Evolutionary conservation across 2,329 filamentous ascomycete species (phyloP).

Genomic region (Hawksworthiomyces lignivorus): DNA sequence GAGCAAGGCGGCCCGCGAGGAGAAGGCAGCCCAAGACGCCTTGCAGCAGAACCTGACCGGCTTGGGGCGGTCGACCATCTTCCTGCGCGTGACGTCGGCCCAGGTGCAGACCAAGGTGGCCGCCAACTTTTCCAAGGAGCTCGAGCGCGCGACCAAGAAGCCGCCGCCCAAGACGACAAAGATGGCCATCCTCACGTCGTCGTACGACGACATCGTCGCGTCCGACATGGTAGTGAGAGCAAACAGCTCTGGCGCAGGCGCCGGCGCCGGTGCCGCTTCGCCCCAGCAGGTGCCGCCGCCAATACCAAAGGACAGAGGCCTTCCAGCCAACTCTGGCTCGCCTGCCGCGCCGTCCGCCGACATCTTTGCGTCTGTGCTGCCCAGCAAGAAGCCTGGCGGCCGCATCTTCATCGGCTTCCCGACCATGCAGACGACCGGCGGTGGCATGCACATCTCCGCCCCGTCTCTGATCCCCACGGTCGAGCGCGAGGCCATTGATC

Average conservation of each 20-base stretch:
- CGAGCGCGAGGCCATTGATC: conserved; percentile 90
- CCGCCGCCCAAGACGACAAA: conserved; percentile 83
- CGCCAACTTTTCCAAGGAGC: conserved; percentile 67
- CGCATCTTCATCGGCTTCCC: conserved; percentile 97
- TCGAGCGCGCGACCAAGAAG: conserved; percentile 95
- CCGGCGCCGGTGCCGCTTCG: too few relatives aligned
- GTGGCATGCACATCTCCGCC: conserved; percentile 88
- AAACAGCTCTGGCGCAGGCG: too few relatives aligned
- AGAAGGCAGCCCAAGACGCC: conserved; percentile 53
- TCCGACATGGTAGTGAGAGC: too few relatives aligned
- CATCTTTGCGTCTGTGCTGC: conserved; percentile 84
- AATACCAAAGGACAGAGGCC: conserved; percentile 29
- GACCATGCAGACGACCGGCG: conserved; percentile 91
- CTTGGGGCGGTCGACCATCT: conserved; percentile 69
- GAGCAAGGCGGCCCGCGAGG: conserved; percentile 53
- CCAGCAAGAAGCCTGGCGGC: conserved; percentile 71
- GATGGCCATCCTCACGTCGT: conserved; percentile 82
- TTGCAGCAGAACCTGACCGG: conserved; percentile 66
- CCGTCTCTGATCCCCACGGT: conserved; percentile 96
- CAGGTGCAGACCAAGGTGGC: conserved; percentile 69
- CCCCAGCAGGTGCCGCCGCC: too few relatives aligned
- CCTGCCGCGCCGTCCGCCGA: conserved; percentile 41
- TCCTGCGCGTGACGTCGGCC: conserved; percentile 80
- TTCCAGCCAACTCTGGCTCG: background rate
- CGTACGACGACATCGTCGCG: conserved; percentile 71